Base-by-base conservation (phyloP, 345 rosid species). In the Boechera divaricarpa region DNA sequence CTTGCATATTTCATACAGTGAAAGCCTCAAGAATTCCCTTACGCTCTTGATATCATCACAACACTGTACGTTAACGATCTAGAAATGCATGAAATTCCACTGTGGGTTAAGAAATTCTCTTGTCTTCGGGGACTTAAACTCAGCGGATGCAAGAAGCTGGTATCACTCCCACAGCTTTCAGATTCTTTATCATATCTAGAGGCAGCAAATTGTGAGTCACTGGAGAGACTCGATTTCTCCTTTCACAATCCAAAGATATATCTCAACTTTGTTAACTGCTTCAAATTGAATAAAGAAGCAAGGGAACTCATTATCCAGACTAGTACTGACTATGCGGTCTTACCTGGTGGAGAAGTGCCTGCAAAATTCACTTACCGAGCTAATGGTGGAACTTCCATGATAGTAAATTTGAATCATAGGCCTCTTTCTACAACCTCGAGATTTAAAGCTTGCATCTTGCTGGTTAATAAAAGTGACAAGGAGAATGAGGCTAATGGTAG, bases 1-100 rank as follows among this genome's bases (percentile, higher is more conserved):
- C 4, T 44, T 70, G 12, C 32, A 56, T 1, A 28, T 69, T 7
- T 56, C 74, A 15, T 55, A 42, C 29, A 39, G 32, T 39, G 18
- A 41, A 47, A 75, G 2, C 4, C 60, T 75, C 7, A 28, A 28
- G 10, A 11, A 1, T 26, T 3, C 15, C 52, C 51, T 0, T 42
- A 56, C 24, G 67, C 41, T 75, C 36, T 73, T 18, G 47, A 63
- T 8, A 10, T 6, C 18, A 73, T 73, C 10, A 73, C 26, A 53
- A 0, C 0, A 0, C 4, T 73, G n/a, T 1, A 2, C 7, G 2
- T 73, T 29, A 53, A 4, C 0, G 45, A 49, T 44, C 3, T 1
- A 49, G 63, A 33, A 24, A 31, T 63, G 10, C 47, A 18, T 6
- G 77, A 63, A 16, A 1, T 53, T 63, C 45, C 35, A 52, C n/a